Evolutionary conservation across 495 filamentous ascomycete species (phyloP).

Genomic region (Podospora appendiculata): DNA sequence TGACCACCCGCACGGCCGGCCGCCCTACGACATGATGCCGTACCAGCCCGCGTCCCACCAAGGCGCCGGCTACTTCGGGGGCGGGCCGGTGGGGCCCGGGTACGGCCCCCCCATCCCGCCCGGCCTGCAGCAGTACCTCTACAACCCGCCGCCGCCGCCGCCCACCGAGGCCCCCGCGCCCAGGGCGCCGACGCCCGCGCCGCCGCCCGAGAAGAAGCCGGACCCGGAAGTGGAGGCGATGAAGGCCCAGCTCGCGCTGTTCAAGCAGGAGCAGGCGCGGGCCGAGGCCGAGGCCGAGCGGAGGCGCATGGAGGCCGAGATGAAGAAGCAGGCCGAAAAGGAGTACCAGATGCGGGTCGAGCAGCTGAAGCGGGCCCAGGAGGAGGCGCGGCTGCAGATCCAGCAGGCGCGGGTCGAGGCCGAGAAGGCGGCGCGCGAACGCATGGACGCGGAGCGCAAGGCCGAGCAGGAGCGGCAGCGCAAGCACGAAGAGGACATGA

Average conservation of each 20-base stretch:
- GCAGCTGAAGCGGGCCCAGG: constrained; percentile 9
- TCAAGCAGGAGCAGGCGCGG: constrained; percentile 24
- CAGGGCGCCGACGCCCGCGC: constrained; percentile 28
- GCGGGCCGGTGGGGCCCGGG: constrained; percentile 9
- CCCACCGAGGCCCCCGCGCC: constrained; percentile 32
- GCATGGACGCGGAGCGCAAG: constrained; percentile 28
- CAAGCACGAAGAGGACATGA: constrained; percentile 26
- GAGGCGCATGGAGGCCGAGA: constrained; percentile 35
- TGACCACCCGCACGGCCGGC: constrained; percentile 16
- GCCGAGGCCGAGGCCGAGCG: constrained; percentile 33
- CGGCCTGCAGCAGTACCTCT: constrained; percentile 33
- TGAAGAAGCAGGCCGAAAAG: constrained; percentile 25
- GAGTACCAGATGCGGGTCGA: constrained; percentile 12
- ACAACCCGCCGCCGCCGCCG: constrained; percentile 35
- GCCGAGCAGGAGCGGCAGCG: constrained; percentile 24
- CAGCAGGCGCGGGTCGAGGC: constrained; percentile 35
- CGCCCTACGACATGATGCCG: constrained; percentile 39
- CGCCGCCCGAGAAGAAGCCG: constrained; percentile 22
- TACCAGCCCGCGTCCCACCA: constrained; percentile 17
- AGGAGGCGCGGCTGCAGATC: constrained; percentile 29
- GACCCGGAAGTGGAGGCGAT: constrained; percentile 40
- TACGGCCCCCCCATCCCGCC: constrained; percentile 19
- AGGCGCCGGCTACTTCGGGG: constrained; percentile 18
- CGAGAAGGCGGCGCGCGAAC: constrained; percentile 31
- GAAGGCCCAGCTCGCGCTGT: constrained; percentile 31